A percentile compares a stretch with the other conserved stretches of the same genome.
These are phyloP conservation scores for Spathaspora girioi DNA, from an alignment of 805 yeast species.

Conservation along the genomic window DNA sequence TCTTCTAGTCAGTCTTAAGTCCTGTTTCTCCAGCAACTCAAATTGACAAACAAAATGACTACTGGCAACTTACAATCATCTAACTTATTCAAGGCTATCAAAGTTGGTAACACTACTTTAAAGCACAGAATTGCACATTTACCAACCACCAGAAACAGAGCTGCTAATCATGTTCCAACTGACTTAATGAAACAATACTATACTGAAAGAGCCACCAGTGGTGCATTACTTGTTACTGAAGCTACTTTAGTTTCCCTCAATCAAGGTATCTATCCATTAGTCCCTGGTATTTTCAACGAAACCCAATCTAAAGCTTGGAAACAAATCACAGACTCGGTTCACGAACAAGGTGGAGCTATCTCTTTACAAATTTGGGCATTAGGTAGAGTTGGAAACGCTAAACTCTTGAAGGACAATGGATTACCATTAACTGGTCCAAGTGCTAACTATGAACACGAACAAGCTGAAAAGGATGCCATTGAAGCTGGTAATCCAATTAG, in stretches of 20 bases:
- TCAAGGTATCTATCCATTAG: constrained; percentile 39
- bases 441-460: constrained; percentile 14
- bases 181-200: constrained; percentile 26
- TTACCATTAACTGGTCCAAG: constrained; percentile 16
- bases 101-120: constrained; percentile 26
- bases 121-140: constrained; percentile 20
- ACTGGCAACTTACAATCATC: constrained; percentile 7
- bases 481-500: constrained; percentile 16
- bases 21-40: not conserved
- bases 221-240: constrained; percentile 28
- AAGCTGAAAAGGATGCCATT: constrained; percentile 11
- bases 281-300: constrained; percentile 50
- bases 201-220: constrained; percentile 24
- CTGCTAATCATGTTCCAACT: constrained; percentile 23
- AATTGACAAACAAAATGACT: constrained; percentile 6
- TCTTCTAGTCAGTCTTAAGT: not conserved
- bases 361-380: constrained; percentile 53
- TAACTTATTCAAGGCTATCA: constrained; percentile 27
- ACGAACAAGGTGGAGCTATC: constrained; percentile 38
- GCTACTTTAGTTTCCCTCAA: constrained; percentile 27
- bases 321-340: constrained; percentile 43
- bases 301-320: constrained; percentile 50
- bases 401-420: constrained; percentile 20
- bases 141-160: constrained; percentile 26
- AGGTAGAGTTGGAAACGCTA: constrained; percentile 39